Evolutionary conservation across 345 rosid genomes (phyloP).

Genomic region (Lumnitzera racemosa): DNA sequence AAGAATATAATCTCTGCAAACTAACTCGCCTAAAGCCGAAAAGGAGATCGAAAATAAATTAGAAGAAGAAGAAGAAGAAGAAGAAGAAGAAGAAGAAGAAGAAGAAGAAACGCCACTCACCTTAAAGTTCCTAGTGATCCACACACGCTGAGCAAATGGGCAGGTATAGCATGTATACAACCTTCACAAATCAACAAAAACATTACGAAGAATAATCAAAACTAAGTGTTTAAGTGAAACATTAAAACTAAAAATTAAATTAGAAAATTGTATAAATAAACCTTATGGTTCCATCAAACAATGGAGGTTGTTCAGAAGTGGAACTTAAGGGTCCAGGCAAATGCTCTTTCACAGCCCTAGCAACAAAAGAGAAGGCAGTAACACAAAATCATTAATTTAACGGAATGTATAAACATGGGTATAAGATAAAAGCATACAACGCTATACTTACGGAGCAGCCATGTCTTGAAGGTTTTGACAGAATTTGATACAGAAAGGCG

Average conservation of each 20-base stretch:
- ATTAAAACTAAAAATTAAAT: no score
- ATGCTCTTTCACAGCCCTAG: conserved; percentile 31
- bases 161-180: conserved; percentile 53
- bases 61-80: background rate
- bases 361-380: background rate
- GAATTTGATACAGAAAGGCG: background rate
- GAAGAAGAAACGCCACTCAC: conserved; percentile 16
- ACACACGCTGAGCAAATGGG: conserved; percentile 84
- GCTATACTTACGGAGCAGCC: no score
- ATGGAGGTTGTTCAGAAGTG: conserved; percentile 51
- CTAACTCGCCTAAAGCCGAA: no score
- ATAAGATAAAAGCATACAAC: background rate
- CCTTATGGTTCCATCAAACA: conserved; percentile 77
- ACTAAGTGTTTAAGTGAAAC: background rate
- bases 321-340: conserved; percentile 44
- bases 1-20: no score
- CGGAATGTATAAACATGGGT: background rate
- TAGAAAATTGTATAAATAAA: conserved; percentile 9
- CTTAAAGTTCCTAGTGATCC: conserved; percentile 93
- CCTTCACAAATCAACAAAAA: conserved; percentile 22
- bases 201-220: background rate
- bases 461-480: no score
- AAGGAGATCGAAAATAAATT: no score
- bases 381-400: background rate
- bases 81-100: background rate